Evolutionary conservation across 2,329 filamentous ascomycete genomes (phyloP), one percentile per base, ranked within the genome.

Genomic region (Epichloe aotearoae): DNA sequence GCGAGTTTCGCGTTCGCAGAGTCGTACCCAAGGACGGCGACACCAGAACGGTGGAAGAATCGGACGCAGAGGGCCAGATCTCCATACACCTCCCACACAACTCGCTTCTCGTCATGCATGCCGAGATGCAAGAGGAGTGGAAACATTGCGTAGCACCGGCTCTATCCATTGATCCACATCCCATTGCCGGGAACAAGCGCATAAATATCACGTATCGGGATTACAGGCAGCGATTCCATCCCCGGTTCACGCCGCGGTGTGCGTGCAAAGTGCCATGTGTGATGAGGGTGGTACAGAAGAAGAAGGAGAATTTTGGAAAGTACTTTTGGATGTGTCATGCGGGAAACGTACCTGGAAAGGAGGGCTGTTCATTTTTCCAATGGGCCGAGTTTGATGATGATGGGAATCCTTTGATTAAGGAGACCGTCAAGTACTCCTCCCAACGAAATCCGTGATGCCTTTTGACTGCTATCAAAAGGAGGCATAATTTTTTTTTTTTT

Each of bases 41-140:
- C 50, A 65, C 69, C 36, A 66, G 62, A 15, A 57, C 68, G 40
- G 53, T 61, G 62, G 65, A 69, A 3, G 69, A 74, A 12, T 71
- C 77, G 2, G 84, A 93, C 56, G 74, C 77, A 0, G 80, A 86
- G 60, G 91, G 90, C 4, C 90, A 95, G 63, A 91, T 97, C 52
- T 82, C 88, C 1, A 93, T 97, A 42, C 88, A 96, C 59, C 79
- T 97, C 0, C 91, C 91, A 0, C 93, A 97, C 66, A 97, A 97
- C 65, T 94, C 88, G 0, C 76, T 97, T 0, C 75, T 98, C 0
- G 75, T 97, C 10, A 97, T 98, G 93, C 90, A 97, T 61, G 90
- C 91, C 1, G 88, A 95, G 63, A 97, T 95, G 88, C 91, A 97
- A 62, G 91, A 97, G 62, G 84, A 86, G 62, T 97, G 89, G 89